Base-by-base conservation (phyloP, 768 basidiomycete genomes). In the Fomitopsis pulvina region DNA sequence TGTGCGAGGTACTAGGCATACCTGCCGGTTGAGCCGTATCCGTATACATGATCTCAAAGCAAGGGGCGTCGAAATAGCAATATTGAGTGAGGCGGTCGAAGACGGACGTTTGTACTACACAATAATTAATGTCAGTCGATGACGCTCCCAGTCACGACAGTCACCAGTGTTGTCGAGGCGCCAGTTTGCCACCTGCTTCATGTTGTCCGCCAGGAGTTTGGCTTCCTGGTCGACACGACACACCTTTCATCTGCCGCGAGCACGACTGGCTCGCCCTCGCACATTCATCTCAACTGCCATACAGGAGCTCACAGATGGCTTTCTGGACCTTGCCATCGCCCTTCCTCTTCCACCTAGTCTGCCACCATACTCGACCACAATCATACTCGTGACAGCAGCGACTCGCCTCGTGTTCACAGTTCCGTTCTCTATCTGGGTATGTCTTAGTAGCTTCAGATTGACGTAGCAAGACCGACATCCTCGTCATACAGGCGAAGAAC, bases 401-500 rank as follows among this genome's bases (percentile, higher is more conserved):
- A 72, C 78, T 34, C 80, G 89, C 58, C 67, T 83, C 25, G 71
- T 71, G 1, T 55, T 76, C 48, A 77, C 87, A 4, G 72, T 87
- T 11, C 89, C 89, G 27, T 70, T 85, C 50, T 79, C 85, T 58
- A 63, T 89, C 72, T 91, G 88, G 89, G 89, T 89, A 55, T 52
- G 78, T 63, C 16, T 29, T 32, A 46, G 6, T 1, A 1, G 11
- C 24, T 3, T 16, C 7, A 25, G 10, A 43, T 30, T n/a, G 14
- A 18, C 34, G 4, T 21, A 42, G 34, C 34, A 5, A 16, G 4
- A 16, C 34, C 14, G 34, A 5, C 34, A 37, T 37, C 14, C 34
- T 14, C 18, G 41, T 5, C 41, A 41, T 54, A 24, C 51, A 90
- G 87, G 78, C 81, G 20, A 78, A 80, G 63, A 73, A 69, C 60